Conservation (phyloP, 257 asterid genomes). For the Linderniella brevidens region DNA sequence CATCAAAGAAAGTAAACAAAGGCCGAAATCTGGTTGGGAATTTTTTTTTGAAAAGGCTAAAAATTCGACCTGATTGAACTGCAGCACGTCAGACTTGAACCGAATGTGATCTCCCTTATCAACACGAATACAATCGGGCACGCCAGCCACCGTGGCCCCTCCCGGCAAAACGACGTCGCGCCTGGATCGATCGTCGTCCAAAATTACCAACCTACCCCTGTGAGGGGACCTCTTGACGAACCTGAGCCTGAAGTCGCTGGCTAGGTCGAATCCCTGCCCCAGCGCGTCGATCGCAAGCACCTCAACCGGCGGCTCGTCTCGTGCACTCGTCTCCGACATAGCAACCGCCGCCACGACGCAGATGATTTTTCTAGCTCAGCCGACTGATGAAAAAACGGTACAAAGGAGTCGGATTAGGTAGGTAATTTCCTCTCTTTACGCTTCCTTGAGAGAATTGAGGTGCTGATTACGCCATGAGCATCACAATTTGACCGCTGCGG, state of each 20-base stretch:
- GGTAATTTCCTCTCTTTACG: too few relatives aligned
- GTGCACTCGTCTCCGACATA: too few relatives aligned
- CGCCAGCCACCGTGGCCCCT: slow-evolving; percentile 43
- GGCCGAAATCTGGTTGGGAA: background rate
- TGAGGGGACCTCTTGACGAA: slow-evolving; percentile 50
- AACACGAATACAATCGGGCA: slow-evolving; percentile 64
- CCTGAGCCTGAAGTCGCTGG: slow-evolving; percentile 90
- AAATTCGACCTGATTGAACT: slow-evolving; percentile 55
- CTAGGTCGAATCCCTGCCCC: slow-evolving; percentile 93
- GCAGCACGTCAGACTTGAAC: slow-evolving; percentile 90
- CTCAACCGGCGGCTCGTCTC: slow-evolving; percentile 43
- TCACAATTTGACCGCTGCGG: too few relatives aligned
- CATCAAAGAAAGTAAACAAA: background rate
- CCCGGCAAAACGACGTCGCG: slow-evolving; percentile 69
- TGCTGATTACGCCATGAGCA: too few relatives aligned
- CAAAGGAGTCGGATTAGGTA: too few relatives aligned
- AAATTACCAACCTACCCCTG: slow-evolving; percentile 49
- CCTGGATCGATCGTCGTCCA: slow-evolving; percentile 31
- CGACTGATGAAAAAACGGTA: too few relatives aligned
- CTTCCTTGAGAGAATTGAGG: too few relatives aligned
- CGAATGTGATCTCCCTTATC: slow-evolving; percentile 91
- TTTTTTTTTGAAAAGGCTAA: background rate
- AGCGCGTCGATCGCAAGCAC: slow-evolving; percentile 67
- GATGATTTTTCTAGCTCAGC: too few relatives aligned
- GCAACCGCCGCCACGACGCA: too few relatives aligned